These are phyloP conservation scores for Prunus kanzakura DNA, from an alignment of 306 rosid species.

Conservation along the genomic window DNA sequence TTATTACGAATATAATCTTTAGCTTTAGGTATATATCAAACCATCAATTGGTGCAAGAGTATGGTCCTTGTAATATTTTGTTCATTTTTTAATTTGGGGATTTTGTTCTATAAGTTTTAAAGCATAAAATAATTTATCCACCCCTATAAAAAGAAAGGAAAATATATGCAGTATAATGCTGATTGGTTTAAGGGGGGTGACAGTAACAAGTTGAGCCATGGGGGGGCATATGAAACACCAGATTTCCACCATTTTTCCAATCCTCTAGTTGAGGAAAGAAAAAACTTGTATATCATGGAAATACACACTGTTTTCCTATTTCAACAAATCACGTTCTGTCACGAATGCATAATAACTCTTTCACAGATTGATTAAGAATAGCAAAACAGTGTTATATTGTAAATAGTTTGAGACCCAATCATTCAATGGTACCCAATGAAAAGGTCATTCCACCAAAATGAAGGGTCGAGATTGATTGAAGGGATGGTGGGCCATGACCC, in stretches of 20 bases:
- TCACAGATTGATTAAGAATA: no score
- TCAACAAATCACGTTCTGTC: no score
- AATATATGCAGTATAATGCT: not conserved
- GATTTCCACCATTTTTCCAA: not conserved
- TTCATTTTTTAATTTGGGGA: not conserved
- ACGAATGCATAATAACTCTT: rapidly evolving
- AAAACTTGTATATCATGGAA: no score
- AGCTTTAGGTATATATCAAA: not conserved
- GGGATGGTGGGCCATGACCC: constrained; percentile 38
- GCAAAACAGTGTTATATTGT: no score
- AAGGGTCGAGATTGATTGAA: constrained; percentile 55
- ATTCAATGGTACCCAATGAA: constrained; percentile 42
- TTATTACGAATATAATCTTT: not conserved
- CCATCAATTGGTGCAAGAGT: not conserved
- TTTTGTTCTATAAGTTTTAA: not conserved
- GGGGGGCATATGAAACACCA: not conserved
- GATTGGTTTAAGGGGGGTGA: not conserved
- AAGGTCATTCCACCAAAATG: constrained; percentile 30
- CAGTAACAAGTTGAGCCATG: not conserved
- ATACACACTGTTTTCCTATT: no score
- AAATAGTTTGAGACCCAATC: constrained; percentile 40
- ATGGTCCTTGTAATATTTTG: not conserved
- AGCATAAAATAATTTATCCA: not conserved
- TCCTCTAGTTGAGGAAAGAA: not conserved
- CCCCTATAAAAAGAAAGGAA: not conserved